Percentiles rank a stretch among this genome's conserved stretches.
phyloP scores from a whole-genome alignment of 2,329 filamentous ascomycete species.

The Conoideocrella luteorostrata region DNA sequence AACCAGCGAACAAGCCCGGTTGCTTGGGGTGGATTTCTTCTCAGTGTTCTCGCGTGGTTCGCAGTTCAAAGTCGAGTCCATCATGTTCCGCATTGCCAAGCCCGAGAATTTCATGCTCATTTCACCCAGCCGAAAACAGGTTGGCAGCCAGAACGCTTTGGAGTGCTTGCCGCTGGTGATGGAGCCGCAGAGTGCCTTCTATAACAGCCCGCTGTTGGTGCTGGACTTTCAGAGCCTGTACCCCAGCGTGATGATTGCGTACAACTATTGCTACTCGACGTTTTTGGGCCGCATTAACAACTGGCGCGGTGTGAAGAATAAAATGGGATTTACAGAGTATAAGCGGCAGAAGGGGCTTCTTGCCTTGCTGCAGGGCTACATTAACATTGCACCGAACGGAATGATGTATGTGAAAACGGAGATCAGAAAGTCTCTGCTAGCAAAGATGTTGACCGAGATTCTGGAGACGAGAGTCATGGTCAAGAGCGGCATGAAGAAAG shows the following conservation, averaged over 20 bases:
- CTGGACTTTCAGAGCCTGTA: slow-evolving; percentile 96
- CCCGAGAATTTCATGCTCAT: slow-evolving; percentile 89
- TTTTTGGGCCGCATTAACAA: slow-evolving; percentile 79
- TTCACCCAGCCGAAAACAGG: slow-evolving; percentile 85
- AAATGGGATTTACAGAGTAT: slow-evolving; percentile 92
- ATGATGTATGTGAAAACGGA: slow-evolving; percentile 89
- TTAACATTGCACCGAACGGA: slow-evolving; percentile 92
- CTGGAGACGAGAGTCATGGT: slow-evolving; percentile 96
- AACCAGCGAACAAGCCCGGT: slow-evolving; percentile 87
- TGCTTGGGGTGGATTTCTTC: slow-evolving; percentile 93
- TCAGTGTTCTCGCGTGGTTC: slow-evolving; percentile 92
- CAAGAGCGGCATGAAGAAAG: slow-evolving; percentile 90
- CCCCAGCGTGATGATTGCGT: slow-evolving; percentile 97
- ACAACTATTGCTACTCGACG: slow-evolving; percentile 98
- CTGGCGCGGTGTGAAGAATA: slow-evolving; percentile 87
- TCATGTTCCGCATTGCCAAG: slow-evolving; percentile 98
- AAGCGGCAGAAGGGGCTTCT: slow-evolving; percentile 68
- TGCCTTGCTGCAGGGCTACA: slow-evolving; percentile 70
- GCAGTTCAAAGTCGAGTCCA: slow-evolving; percentile 96
- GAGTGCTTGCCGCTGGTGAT: slow-evolving; percentile 94
- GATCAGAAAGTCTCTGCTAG: slow-evolving; percentile 82
- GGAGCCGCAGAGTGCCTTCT: slow-evolving; percentile 94
- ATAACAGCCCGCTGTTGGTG: slow-evolving; percentile 81
- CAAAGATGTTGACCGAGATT: slow-evolving; percentile 95
- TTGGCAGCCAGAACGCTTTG: slow-evolving; percentile 86